phyloP scores from a whole-genome alignment of 371 early-diverging fungal species.

The Circinella umbellata region DNA sequence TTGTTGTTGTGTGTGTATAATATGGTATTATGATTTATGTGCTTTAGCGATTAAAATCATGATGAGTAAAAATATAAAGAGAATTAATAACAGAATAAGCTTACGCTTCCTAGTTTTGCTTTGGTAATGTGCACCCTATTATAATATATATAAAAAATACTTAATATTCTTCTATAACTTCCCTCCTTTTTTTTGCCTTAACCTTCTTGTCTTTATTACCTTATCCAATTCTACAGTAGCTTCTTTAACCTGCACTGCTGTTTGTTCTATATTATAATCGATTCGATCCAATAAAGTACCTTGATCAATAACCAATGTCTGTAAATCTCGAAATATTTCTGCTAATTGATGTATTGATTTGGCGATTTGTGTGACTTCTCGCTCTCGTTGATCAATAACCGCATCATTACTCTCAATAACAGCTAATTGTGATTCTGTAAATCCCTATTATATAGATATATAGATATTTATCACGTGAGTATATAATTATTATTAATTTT shows the following conservation, averaged over 20 bases:
- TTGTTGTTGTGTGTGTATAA: neutral
- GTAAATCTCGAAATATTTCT: constrained; percentile 90
- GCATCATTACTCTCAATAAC: constrained; percentile 75
- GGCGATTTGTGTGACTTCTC: constrained; percentile 91
- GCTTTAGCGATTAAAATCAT: constrained; percentile 72
- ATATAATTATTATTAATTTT: neutral
- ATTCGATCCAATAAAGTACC: constrained; percentile 97
- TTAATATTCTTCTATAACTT: neutral
- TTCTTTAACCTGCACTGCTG: constrained; percentile 75
- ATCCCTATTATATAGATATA: constrained; percentile 54
- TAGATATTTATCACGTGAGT: neutral
- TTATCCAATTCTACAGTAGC: constrained; percentile 86
- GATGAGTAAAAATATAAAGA: constrained; percentile 64
- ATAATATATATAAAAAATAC: neutral
- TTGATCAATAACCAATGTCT: constrained; percentile 96
- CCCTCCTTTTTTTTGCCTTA: neutral
- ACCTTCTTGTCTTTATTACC: constrained; percentile 46
- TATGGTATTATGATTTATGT: constrained; percentile 29
- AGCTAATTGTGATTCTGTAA: constrained; percentile 86
- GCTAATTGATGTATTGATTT: constrained; percentile 91
- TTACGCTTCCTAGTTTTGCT: constrained; percentile 67
- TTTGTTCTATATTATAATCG: constrained; percentile 95
- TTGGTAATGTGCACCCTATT: constrained; percentile 68
- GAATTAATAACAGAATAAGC: constrained; percentile 64
- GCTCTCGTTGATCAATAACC: constrained; percentile 82